phyloP scores from a whole-genome alignment of 768 basidiomycete genomes.

The Agaricus bisporus region DNA sequence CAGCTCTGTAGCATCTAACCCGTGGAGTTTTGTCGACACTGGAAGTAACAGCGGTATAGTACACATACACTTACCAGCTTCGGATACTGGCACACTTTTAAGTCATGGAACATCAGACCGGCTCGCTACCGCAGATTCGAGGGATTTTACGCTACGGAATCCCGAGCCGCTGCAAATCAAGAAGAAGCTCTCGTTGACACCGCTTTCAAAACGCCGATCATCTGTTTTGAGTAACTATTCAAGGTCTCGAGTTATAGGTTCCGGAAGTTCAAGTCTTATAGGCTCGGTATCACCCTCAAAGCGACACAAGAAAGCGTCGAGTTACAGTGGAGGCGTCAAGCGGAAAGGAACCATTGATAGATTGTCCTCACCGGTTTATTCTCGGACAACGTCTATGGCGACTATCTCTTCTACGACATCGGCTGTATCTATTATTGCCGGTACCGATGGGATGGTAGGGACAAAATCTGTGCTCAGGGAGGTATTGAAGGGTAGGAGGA shows the following conservation, averaged over 20 bases:
- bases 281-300: slow-evolving; percentile 3
- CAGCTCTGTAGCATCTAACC: slow-evolving; percentile 19
- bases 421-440: slow-evolving; percentile 1
- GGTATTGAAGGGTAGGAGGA: slow-evolving; percentile 13
- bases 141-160: not conserved
- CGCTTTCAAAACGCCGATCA: not conserved
- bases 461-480: slow-evolving; percentile 6
- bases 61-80: slow-evolving; percentile 22
- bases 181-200: not conserved
- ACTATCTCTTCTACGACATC: not conserved
- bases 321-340: not conserved
- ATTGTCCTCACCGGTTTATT: not conserved
- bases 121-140: not conserved
- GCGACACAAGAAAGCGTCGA: not conserved
- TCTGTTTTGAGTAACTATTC: not conserved
- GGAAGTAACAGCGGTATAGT: slow-evolving; percentile 32
- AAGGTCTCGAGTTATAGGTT: not conserved
- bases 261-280: not conserved
- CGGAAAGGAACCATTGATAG: not conserved
- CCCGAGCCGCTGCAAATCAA: not conserved
- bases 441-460: slow-evolving; percentile 1
- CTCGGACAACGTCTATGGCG: slow-evolving; percentile 1
- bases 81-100: not conserved
- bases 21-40: slow-evolving; percentile 36
- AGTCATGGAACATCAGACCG: slow-evolving; percentile 2